Base-by-base conservation (phyloP, 192 early-diverging fungal genomes). In the Endogone sp. region DNA sequence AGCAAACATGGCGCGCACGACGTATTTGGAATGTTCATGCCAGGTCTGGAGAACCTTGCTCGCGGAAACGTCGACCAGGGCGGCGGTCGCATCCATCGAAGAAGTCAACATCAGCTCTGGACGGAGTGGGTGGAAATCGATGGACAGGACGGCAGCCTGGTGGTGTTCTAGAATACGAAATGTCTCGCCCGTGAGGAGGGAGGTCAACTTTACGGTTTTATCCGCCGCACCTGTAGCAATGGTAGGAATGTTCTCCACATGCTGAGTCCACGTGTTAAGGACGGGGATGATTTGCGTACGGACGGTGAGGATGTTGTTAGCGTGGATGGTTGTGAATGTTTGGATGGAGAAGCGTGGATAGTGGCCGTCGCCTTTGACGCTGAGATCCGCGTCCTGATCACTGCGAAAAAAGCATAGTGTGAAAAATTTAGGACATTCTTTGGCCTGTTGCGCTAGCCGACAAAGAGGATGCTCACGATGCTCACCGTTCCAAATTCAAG, bases 1-100 rank as follows among this genome's bases (percentile, higher is more conserved):
- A 2, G 86, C 84, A 68, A 94, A 91, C 54, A 71, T 64, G 32
- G 83, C 84, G 3, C 84, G 78, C 13, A 86, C 75, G 22, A 93
- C 86, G 76, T 89, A 93, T 62, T 92, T 92, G 25, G 67, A 55
- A 69, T 94, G 93, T 67, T 91, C 84, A 60, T 84, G 84, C 67
- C 85, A 92, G 6, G 62, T 68, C 77, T 91, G 90, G 27, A 85
- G 56, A 13, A 79, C 58, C 22, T 85, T 56, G 26, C 69, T 66
- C 2, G 73, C 77, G 22, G 68, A 24, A 11, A 79, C 75, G 65
- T 90, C 71, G 6, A 79, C 75, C 26, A 88, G 67, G 20, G 74
- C 73, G 21, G 59, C 60, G 6, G 75, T 75, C 32, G 74, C 72
- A 60, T 88, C 86, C 85, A 88, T 85, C 2, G 85, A 83, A 2